Evolutionary conservation across 352 stramenopile genomes (phyloP).

Genomic region (Pythium monospermum): DNA sequence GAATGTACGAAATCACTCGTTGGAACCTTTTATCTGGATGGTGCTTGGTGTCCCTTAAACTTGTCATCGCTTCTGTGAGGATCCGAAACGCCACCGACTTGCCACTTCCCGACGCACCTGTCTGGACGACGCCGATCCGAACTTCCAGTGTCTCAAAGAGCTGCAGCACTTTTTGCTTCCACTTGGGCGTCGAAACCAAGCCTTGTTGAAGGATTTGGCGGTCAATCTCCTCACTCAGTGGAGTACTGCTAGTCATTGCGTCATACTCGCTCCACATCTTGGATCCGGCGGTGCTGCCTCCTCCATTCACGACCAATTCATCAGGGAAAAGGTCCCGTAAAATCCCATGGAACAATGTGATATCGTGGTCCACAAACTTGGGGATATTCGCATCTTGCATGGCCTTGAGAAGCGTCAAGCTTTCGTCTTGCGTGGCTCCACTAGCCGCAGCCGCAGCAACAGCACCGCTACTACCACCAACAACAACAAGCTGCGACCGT

Average conservation of each 20-base stretch:
- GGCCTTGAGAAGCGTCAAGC: conserved; percentile 90
- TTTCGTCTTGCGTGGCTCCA: conserved; percentile 34
- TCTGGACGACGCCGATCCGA: conserved; percentile 84
- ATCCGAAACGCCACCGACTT: conserved; percentile 55
- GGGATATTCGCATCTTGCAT: conserved; percentile 90
- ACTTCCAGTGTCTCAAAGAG: conserved; percentile 92
- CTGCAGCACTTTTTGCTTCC: conserved; percentile 87
- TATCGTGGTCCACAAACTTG: conserved; percentile 89
- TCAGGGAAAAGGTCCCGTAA: conserved; percentile 85
- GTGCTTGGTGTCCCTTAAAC: conserved; percentile 35
- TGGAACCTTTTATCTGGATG: conserved; percentile 56
- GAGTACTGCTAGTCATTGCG: not conserved
- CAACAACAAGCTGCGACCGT: conserved; percentile 21
- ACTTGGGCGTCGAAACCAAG: conserved; percentile 60
- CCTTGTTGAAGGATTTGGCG: conserved; percentile 56
- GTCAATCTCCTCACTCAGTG: conserved; percentile 42
- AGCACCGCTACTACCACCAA: too few species aligned
- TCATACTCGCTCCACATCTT: not conserved
- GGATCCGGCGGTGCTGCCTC: too few species aligned
- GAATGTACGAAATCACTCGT: conserved; percentile 40
- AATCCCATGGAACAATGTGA: conserved; percentile 86
- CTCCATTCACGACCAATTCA: conserved; percentile 14
- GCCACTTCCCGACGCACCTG: conserved; percentile 57
- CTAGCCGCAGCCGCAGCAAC: too few species aligned
- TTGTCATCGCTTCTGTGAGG: conserved; percentile 44